A percentile compares a stretch with the other conserved stretches of the same genome.
Conservation (phyloP, 495 filamentous ascomycete genomes). For the Aspergillus heteromorphus region DNA sequence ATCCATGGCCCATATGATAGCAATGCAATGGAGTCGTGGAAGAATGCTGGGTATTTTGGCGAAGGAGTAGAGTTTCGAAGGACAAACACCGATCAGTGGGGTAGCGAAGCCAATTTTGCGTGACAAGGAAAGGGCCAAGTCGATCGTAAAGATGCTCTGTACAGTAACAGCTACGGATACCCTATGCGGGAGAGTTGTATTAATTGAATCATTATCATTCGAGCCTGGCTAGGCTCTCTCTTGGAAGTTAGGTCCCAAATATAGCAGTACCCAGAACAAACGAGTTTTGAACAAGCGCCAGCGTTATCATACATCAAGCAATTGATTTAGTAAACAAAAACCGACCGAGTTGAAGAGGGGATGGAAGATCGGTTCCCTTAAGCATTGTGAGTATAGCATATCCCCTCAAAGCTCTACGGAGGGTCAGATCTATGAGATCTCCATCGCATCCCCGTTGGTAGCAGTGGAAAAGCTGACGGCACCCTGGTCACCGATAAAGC, state of each 20-base stretch:
- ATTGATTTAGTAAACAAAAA: constrained; percentile 30
- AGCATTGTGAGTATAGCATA: constrained; percentile 12
- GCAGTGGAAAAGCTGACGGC: constrained; percentile 62
- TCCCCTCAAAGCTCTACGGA: constrained; percentile 18
- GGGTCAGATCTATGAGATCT: constrained; percentile 55
- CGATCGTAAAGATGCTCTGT: not conserved
- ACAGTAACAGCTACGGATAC: constrained; percentile 10
- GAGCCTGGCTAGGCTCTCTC: constrained; percentile 15
- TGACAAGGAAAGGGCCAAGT: constrained; percentile 25
- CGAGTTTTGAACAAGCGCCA: constrained; percentile 34
- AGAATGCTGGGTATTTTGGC: constrained; percentile 86
- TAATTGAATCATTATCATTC: constrained; percentile 19
- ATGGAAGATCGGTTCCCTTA: constrained; percentile 15
- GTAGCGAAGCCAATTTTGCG: constrained; percentile 54
- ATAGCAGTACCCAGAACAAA: constrained; percentile 17
- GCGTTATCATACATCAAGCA: constrained; percentile 44
- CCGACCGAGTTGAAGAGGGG: constrained; percentile 20
- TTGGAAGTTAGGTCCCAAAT: constrained; percentile 24
- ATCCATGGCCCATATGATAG: constrained; percentile 84
- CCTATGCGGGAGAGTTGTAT: constrained; percentile 1
- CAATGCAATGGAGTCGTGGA: constrained; percentile 80
- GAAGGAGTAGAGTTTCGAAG: constrained; percentile 85
- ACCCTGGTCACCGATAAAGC: constrained; percentile 85
- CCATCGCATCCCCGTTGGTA: constrained; percentile 79
- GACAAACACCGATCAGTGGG: constrained; percentile 58